Evolutionary conservation across 441 rosid species (phyloP).

Genomic region (Cnidoscolus chayamansa): DNA sequence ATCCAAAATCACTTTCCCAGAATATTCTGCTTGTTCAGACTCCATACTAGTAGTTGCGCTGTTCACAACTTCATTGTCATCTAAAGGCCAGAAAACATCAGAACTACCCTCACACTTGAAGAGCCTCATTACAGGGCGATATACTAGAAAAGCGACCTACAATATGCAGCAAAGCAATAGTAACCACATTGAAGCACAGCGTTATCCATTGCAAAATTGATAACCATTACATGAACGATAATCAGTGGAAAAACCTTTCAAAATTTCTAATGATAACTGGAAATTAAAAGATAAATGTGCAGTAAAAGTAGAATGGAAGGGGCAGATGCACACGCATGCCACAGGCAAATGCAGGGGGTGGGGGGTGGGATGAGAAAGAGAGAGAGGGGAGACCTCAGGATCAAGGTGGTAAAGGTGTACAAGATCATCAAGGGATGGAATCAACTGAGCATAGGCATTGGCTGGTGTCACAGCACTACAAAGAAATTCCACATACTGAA

Average conservation of each 20-base stretch:
- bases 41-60: constrained; percentile 33
- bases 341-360: constrained; percentile 20
- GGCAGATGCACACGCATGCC: background rate
- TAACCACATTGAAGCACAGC: background rate
- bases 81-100: constrained; percentile 91
- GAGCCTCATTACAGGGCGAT: constrained; percentile 97
- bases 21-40: constrained; percentile 45
- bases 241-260: background rate
- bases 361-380: constrained; percentile 25
- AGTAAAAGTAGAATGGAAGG: background rate
- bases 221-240: background rate
- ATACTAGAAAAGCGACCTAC: constrained; percentile 95
- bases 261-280: background rate
- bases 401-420: constrained; percentile 92
- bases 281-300: constrained; percentile 1
- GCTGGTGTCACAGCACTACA: constrained; percentile 81
- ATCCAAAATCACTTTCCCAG: constrained; percentile 56
- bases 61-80: constrained; percentile 46
- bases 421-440: constrained; percentile 92
- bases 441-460: constrained; percentile 70
- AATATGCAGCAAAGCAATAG: constrained; percentile 2
- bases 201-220: background rate
- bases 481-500: constrained; percentile 97
- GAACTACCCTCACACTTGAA: constrained; percentile 72
- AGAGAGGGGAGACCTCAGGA: constrained; percentile 69